These are phyloP conservation scores for Astrothelium macrocarpum DNA, from an alignment of 495 filamentous ascomycete genomes.

Conservation along the genomic window DNA sequence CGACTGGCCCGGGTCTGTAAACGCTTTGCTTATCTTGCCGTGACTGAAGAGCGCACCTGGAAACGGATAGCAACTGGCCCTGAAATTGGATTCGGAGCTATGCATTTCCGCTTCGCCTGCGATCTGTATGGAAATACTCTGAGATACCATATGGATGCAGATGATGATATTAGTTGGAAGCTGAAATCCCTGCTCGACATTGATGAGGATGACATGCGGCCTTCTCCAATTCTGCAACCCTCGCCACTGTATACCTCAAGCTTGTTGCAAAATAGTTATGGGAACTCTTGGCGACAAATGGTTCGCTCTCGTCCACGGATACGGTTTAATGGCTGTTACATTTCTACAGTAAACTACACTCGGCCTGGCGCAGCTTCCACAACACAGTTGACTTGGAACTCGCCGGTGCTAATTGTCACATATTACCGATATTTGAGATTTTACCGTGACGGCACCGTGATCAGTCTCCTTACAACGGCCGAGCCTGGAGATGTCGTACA, in stretches of 20 bases:
- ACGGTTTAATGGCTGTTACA: conserved; percentile 91
- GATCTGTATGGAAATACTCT: conserved; percentile 54
- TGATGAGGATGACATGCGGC: conserved; percentile 1
- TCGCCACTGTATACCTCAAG: conserved; percentile 11
- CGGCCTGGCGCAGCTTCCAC: conserved; percentile 60
- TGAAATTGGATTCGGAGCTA: conserved; percentile 69
- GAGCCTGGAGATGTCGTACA: conserved; percentile 81
- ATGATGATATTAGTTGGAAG: conserved; percentile 1
- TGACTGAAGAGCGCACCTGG: conserved; percentile 86
- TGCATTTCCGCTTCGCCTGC: conserved; percentile 72
- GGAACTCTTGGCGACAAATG: conserved; percentile 38
- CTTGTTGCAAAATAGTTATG: conserved; percentile 17
- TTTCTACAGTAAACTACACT: conserved; percentile 90
- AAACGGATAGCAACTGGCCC: conserved; percentile 57
- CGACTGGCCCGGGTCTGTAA: conserved; percentile 81
- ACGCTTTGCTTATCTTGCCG: conserved; percentile 71
- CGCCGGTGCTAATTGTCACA: conserved; percentile 89
- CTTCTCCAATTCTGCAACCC: not conserved
- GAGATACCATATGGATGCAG: conserved; percentile 29
- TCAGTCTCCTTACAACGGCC: conserved; percentile 65
- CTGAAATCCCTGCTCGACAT: conserved; percentile 2
- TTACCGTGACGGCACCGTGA: conserved; percentile 76
- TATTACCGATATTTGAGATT: conserved; percentile 96
- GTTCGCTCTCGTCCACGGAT: conserved; percentile 76
- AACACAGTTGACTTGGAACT: conserved; percentile 57